phyloP scores from a whole-genome alignment of 495 filamentous ascomycete species.

The Emericellopsis terricola region DNA sequence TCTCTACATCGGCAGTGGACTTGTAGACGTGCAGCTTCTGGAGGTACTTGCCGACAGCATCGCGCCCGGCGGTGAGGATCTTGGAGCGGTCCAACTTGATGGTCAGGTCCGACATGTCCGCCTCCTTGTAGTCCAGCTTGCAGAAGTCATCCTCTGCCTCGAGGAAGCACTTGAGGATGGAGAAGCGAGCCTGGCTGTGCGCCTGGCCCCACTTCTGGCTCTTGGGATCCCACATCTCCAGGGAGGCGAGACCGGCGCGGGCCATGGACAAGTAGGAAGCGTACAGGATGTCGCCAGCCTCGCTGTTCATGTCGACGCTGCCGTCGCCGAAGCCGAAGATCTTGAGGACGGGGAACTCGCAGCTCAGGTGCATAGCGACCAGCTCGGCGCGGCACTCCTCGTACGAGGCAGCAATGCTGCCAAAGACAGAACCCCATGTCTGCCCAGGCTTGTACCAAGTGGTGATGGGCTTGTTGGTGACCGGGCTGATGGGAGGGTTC shows the following conservation, averaged over 20 bases:
- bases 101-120: conserved; percentile 63
- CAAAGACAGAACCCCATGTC: conserved; percentile 88
- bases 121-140: conserved; percentile 51
- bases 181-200: conserved; percentile 88
- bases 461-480: conserved; percentile 56
- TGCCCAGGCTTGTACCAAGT: conserved; percentile 89
- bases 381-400: conserved; percentile 62
- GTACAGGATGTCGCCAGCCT: conserved; percentile 75
- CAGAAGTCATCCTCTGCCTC: conserved; percentile 67
- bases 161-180: conserved; percentile 79
- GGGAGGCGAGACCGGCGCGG: conserved; percentile 60
- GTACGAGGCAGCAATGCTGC: conserved; percentile 67
- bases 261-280: conserved; percentile 83
- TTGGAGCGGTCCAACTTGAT: conserved; percentile 69
- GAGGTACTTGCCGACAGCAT: conserved; percentile 73
- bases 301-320: conserved; percentile 44
- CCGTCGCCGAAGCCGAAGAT: conserved; percentile 87
- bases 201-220: conserved; percentile 83
- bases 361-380: conserved; percentile 82
- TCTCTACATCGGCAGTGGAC: conserved; percentile 66
- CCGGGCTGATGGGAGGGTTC: conserved; percentile 63
- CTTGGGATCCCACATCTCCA: conserved; percentile 84
- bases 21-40: conserved; percentile 90
- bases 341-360: conserved; percentile 72
- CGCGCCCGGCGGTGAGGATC: conserved; percentile 45